Evolutionary conservation across 257 asterid genomes (phyloP).

Genomic region (Salvia miltiorrhiza): DNA sequence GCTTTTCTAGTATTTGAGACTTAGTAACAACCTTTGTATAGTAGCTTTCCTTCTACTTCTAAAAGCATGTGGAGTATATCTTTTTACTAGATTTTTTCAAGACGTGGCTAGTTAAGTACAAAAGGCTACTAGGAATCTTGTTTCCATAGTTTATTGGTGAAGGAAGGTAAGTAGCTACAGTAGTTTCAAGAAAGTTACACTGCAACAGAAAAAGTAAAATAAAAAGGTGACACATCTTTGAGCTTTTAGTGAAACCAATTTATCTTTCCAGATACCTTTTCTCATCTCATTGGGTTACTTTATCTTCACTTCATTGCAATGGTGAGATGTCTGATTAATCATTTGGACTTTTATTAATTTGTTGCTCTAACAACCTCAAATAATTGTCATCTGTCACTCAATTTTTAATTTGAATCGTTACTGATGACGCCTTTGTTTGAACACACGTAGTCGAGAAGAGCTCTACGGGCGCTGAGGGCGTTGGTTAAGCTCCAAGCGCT

Average conservation of each 20-base stretch:
- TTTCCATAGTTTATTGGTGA: not conserved
- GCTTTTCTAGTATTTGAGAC: not conserved
- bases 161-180: not conserved
- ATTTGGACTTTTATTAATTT: not conserved
- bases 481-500: slow-evolving; percentile 78
- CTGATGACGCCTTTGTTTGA: not conserved
- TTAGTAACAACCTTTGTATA: not conserved
- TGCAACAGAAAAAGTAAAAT: slow-evolving; percentile 23
- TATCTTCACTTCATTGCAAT: slow-evolving; percentile 25
- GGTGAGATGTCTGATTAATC: slow-evolving; percentile 31
- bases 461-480: slow-evolving; percentile 70
- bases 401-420: not conserved
- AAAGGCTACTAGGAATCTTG: not conserved
- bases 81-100: not conserved
- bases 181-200: slow-evolving; percentile 17
- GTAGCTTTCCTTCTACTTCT: not conserved
- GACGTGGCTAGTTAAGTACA: not conserved
- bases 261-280: slow-evolving; percentile 7
- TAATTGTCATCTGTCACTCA: too few species aligned
- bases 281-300: slow-evolving; percentile 22
- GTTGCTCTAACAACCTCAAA: not conserved
- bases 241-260: not conserved
- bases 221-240: not conserved
- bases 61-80: not conserved
- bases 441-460: slow-evolving; percentile 58